These are phyloP conservation scores for Scopulariopsis brevicaulis DNA, from an alignment of 2,329 filamentous ascomycete species.

Conservation along the genomic window DNA sequence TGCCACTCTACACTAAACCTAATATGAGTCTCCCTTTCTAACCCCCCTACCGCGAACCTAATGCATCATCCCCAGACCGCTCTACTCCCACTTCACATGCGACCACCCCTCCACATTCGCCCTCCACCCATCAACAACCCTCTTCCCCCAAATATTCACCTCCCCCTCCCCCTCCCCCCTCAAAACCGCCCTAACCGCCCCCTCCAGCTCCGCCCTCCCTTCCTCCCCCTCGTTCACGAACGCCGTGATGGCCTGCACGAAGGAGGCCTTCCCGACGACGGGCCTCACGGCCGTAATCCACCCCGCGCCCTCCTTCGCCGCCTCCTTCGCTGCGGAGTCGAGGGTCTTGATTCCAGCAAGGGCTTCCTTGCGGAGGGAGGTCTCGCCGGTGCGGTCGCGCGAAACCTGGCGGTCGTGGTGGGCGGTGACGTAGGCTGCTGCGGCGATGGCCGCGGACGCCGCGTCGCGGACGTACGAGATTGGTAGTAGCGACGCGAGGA, in stretches of 20 bases:
- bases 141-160: slow-evolving; percentile 9
- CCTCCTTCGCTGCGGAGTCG: slow-evolving; percentile 15
- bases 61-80: no score
- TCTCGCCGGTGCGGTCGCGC: slow-evolving; percentile 11
- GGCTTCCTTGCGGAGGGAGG: slow-evolving; percentile 23
- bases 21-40: neutral
- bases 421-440: slow-evolving; percentile 19
- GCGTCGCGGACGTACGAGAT: slow-evolving; percentile 25
- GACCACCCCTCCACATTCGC: slow-evolving; percentile 14
- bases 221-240: slow-evolving; percentile 65
- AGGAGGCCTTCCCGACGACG: slow-evolving; percentile 14
- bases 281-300: slow-evolving; percentile 17
- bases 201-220: slow-evolving; percentile 59
- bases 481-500: slow-evolving; percentile 19
- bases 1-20: no score
- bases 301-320: slow-evolving; percentile 20
- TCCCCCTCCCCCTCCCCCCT: slow-evolving; percentile 4
- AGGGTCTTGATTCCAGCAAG: slow-evolving; percentile 21
- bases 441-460: slow-evolving; percentile 18
- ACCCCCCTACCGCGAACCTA: neutral
- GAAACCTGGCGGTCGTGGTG: slow-evolving; percentile 27
- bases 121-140: slow-evolving; percentile 12
- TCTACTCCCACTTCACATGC: slow-evolving; percentile 12
- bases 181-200: slow-evolving; percentile 63
- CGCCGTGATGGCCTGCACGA: slow-evolving; percentile 13